A percentile compares a stretch with the other conserved stretches of the same genome.
Conservation (phyloP, 768 basidiomycete species). For the Amanita thiersii region DNA sequence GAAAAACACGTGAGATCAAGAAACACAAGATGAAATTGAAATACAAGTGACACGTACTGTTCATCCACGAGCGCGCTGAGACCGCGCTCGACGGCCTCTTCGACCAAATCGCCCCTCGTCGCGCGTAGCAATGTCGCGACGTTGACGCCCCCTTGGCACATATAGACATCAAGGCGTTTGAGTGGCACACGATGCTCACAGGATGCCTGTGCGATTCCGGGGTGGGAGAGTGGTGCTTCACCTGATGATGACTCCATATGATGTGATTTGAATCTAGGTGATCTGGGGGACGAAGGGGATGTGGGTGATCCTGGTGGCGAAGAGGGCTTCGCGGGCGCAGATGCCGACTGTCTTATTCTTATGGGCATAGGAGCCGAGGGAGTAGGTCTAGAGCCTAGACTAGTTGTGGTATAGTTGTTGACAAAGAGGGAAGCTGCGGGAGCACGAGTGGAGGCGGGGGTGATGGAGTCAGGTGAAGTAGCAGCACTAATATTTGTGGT, state of each 20-base stretch:
- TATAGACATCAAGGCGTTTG: slow-evolving; percentile 34
- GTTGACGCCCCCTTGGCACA: slow-evolving; percentile 60
- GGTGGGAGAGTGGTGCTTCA: slow-evolving; percentile 29
- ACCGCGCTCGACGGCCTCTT: slow-evolving; percentile 39
- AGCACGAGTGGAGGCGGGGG: background rate
- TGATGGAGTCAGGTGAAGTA: background rate
- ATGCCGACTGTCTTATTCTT: no score
- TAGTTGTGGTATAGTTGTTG: no score
- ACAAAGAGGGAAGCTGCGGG: no score
- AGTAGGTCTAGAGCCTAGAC: no score
- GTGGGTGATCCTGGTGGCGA: background rate
- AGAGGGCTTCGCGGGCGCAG: background rate
- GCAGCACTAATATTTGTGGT: background rate
- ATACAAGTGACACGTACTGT: slow-evolving; percentile 33
- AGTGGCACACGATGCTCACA: slow-evolving; percentile 19
- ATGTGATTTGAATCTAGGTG: slow-evolving; percentile 15
- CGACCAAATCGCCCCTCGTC: slow-evolving; percentile 41
- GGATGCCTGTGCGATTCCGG: slow-evolving; percentile 20
- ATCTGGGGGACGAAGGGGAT: background rate
- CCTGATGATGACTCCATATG: slow-evolving; percentile 29
- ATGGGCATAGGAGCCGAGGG: no score
- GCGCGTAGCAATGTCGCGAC: slow-evolving; percentile 46
- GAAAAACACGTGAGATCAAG: background rate
- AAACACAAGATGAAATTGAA: slow-evolving; percentile 11
- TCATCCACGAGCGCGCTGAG: slow-evolving; percentile 63